phyloP scores from a whole-genome alignment of 345 rosid genomes.

The Garcia nutans region DNA sequence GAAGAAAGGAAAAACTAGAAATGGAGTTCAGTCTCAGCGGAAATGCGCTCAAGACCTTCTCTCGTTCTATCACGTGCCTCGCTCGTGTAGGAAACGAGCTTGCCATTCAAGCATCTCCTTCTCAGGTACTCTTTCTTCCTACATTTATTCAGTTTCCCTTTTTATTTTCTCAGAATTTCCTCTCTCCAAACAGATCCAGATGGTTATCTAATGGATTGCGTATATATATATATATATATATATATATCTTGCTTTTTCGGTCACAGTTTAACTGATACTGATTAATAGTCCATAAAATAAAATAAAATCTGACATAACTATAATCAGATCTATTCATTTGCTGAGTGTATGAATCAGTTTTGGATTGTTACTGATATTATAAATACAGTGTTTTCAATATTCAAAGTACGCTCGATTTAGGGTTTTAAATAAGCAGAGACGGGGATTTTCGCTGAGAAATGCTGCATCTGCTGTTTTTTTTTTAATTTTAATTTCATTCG shows the following conservation, averaged over 20 bases:
- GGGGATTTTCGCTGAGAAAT: neutral
- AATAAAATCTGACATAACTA: neutral
- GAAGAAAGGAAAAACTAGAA: neutral
- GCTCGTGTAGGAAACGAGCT: constrained; percentile 89
- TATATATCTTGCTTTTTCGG: neutral
- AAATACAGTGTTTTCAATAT: neutral
- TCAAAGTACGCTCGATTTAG: neutral
- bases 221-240: no score
- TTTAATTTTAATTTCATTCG: no score
- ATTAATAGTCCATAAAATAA: neutral
- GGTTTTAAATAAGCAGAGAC: neutral
- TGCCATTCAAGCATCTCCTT: constrained; percentile 64
- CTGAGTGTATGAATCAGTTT: neutral
- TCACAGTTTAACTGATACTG: neutral
- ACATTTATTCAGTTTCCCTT: neutral
- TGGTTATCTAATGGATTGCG: neutral
- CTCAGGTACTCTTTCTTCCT: constrained; percentile 40
- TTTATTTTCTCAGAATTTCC: neutral
- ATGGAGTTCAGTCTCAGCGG: constrained; percentile 83
- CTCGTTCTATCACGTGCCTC: constrained; percentile 71
- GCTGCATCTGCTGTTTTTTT: no score
- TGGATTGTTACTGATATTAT: neutral
- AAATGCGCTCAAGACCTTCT: constrained; percentile 72
- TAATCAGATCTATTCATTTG: no score
- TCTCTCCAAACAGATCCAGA: neutral